phyloP scores from a whole-genome alignment of 2,329 filamentous ascomycete species.

The Fusarium sterilihyphosum region DNA sequence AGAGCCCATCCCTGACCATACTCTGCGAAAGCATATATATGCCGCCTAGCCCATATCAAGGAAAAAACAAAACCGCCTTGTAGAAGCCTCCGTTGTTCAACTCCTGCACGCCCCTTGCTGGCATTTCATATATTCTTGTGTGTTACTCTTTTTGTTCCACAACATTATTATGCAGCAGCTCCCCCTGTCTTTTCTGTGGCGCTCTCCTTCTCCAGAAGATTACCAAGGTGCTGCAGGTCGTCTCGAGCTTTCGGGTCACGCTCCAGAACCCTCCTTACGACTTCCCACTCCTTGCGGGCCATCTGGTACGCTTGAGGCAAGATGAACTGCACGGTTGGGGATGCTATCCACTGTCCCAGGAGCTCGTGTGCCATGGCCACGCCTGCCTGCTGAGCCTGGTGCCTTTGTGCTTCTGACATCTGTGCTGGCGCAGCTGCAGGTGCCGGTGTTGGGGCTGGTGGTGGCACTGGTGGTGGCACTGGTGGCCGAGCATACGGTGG shows the following conservation, averaged over 20 bases:
- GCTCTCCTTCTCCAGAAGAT: conserved; percentile 63
- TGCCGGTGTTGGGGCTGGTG: background rate
- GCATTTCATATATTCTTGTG: background rate
- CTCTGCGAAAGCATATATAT: background rate
- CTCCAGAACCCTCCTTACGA: conserved; percentile 75
- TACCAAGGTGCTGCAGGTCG: conserved; percentile 67
- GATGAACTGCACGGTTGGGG: conserved; percentile 75
- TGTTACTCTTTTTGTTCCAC: background rate
- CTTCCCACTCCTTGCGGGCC: conserved; percentile 76
- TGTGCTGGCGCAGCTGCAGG: conserved; percentile 15
- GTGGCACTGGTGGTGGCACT: conserved; percentile 6
- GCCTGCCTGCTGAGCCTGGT: conserved; percentile 61
- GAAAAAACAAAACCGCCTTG: background rate
- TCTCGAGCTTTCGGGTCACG: conserved; percentile 71
- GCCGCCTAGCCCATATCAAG: background rate
- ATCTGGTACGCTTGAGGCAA: conserved; percentile 75
- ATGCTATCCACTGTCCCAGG: conserved; percentile 69
- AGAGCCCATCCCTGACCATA: conserved; percentile 1
- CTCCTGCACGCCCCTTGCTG: conserved; percentile 15
- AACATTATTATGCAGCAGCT: conserved; percentile 12
- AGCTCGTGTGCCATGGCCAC: conserved; percentile 69
- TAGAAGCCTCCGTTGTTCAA: background rate
- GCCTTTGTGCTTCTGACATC: conserved; percentile 49
- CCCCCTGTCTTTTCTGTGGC: conserved; percentile 32
- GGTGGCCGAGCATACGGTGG: conserved; percentile 41